Conservation (phyloP, 352 stramenopile species). For the Globisporangium abappressorium region DNA sequence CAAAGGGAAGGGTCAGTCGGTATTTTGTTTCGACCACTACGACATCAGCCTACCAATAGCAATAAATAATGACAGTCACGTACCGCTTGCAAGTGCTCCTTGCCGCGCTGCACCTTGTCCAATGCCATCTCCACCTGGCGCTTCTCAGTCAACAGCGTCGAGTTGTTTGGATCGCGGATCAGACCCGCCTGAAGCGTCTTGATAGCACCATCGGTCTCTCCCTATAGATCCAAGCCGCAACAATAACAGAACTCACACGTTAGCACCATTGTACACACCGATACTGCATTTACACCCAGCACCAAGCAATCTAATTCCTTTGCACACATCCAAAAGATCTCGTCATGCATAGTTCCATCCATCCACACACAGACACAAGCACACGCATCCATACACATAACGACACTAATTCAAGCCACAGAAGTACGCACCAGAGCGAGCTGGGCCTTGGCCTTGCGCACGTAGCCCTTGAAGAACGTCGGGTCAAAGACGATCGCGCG, state of each 20-base stretch:
- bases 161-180: constrained; percentile 77
- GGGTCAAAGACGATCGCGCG: constrained; percentile 87
- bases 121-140: constrained; percentile 77
- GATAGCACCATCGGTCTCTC: constrained; percentile 61
- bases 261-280: constrained; percentile 1
- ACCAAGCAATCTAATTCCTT: not conserved
- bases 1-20: not conserved
- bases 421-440: constrained; percentile 51
- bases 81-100: constrained; percentile 66
- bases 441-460: constrained; percentile 89
- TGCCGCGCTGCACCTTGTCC: constrained; percentile 73
- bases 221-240: constrained; percentile 26
- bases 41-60: not conserved
- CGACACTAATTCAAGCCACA: not conserved
- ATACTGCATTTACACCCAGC: not conserved
- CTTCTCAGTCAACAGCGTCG: constrained; percentile 71
- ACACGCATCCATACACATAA: not conserved
- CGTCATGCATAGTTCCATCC: not conserved
- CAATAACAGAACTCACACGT: not conserved
- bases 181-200: constrained; percentile 78
- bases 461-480: constrained; percentile 89
- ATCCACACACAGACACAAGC: not conserved
- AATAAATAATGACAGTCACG: constrained; percentile 2
- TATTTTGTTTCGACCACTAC: not conserved
- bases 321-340: constrained; percentile 5